Evolutionary conservation across 352 stramenopile genomes (phyloP), one percentile per base, ranked within the genome.

Genomic region (Phytophthora sp.): DNA sequence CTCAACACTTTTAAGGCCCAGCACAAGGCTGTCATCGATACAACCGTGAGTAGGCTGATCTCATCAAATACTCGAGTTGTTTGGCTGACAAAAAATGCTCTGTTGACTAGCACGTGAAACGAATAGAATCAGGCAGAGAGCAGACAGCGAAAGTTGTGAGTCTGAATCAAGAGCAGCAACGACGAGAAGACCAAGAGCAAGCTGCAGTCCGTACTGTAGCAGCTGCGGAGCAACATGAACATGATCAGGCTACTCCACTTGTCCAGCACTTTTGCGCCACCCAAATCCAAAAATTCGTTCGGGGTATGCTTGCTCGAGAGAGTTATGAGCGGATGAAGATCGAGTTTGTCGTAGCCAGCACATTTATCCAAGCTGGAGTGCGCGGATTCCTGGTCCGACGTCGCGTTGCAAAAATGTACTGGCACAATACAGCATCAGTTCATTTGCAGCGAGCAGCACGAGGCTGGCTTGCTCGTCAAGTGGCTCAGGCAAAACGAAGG

Each of bases 211-310:
- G 52, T 38, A 43, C 24, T 13, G 32, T 3, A 4, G 54, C 49
- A n/a, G 43, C 24, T 12, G 62, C 54, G 15, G 54, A 66, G 7
- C 18, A 43, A 1, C 53, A 21, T 2, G 20, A 76, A n/a, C 66
- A 70, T 5, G 53, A 66, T 2, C 54, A 59, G 20, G 45, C 65
- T 1, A 35, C 53, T 15, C 76, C 76, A 0, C 39, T 88, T 11
- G 79, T 93, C 1, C 71, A 85, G 35, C 72, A 89, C 18, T 77
- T 93, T 59, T 93, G 84, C 21, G 86, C 87, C 4, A 92, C 78
- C 21, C 48, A 87, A 28, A 93, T 96, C 46, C 87, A 96, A 58
- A 87, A 85, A 24, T 67, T 92, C 5, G 79, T 65, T 3, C 82
- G 88, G 17, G 88, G 87, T 1, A 86, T 92, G 62, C 49, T 94